Percentiles rank a stretch among this genome's conserved stretches.
Evolutionary conservation across 441 rosid genomes (phyloP).

Genomic region (Pelargonium citronellum): DNA sequence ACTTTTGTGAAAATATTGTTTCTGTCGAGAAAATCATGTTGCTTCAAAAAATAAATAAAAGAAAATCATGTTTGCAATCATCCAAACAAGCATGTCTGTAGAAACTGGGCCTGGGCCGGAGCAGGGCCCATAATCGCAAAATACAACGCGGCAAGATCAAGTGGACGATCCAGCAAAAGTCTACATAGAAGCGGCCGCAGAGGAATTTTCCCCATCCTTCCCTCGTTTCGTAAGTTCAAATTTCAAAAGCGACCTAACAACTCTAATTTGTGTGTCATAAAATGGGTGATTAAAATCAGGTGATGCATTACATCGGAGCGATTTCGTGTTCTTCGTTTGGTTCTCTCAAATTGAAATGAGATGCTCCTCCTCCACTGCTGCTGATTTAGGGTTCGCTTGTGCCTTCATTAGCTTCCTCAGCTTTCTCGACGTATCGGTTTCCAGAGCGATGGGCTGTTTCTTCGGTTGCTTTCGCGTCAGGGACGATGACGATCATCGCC

Average conservation of each 20-base stretch:
- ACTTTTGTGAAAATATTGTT: no score
- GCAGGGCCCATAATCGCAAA: not conserved
- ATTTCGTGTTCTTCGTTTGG: not conserved
- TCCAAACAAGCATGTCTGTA: no score
- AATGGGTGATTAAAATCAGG: not conserved
- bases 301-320: not conserved
- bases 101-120: not conserved
- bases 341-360: not conserved
- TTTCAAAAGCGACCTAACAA: slow-evolving; percentile 1
- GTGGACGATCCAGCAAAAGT: not conserved
- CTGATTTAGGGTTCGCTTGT: not conserved
- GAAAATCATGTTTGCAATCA: no score
- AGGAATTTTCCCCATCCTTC: not conserved
- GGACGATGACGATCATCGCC: slow-evolving; percentile 33
- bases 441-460: slow-evolving; percentile 70
- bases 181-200: not conserved
- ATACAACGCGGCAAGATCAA: not conserved
- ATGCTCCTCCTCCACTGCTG: not conserved
- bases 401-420: slow-evolving; percentile 14
- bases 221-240: not conserved
- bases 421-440: slow-evolving; percentile 36
- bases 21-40: no score
- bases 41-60: no score
- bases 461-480: slow-evolving; percentile 62
- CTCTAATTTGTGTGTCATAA: not conserved